A percentile compares a stretch with the other conserved stretches of the same genome.
Conservation (phyloP, 176 grass and related monocot genomes). For the Carex pumila region DNA sequence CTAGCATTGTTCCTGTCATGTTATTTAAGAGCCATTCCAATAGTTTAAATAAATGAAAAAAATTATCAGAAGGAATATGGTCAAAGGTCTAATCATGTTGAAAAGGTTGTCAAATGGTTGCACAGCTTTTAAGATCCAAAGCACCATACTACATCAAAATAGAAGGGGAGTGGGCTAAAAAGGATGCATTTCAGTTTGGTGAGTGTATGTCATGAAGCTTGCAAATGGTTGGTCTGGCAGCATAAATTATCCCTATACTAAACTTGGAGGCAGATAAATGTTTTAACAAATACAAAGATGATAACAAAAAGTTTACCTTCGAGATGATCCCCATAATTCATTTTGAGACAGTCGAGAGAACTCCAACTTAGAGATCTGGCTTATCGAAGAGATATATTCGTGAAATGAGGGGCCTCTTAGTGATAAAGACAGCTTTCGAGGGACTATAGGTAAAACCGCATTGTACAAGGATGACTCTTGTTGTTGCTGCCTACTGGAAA, state of each 20-base stretch:
- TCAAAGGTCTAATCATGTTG: not conserved
- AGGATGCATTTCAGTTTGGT: not conserved
- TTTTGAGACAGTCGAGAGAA: constrained; percentile 46
- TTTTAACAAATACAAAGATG: not conserved
- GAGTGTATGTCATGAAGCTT: not conserved
- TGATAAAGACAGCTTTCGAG: constrained; percentile 57
- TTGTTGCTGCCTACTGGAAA: constrained; percentile 41
- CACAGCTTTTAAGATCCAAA: not conserved
- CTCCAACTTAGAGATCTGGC: constrained; percentile 69
- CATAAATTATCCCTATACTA: not conserved
- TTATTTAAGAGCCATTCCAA: not conserved
- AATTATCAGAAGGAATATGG: not conserved
- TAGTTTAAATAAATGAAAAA: not conserved
- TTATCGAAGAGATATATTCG: constrained; percentile 68
- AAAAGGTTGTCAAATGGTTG: not conserved
- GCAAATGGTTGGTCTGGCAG: not conserved
- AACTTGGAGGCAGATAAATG: not conserved
- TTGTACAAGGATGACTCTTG: constrained; percentile 37
- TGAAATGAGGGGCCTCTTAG: constrained; percentile 65
- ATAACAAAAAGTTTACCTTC: constrained; percentile 37
- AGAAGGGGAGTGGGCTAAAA: not conserved
- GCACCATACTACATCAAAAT: not conserved
- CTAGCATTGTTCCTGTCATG: not conserved
- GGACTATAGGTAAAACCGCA: constrained; percentile 42
- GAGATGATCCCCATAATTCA: constrained; percentile 25